These are phyloP conservation scores for Osmanthus fragrans DNA, from an alignment of 257 asterid species.

Conservation along the genomic window DNA sequence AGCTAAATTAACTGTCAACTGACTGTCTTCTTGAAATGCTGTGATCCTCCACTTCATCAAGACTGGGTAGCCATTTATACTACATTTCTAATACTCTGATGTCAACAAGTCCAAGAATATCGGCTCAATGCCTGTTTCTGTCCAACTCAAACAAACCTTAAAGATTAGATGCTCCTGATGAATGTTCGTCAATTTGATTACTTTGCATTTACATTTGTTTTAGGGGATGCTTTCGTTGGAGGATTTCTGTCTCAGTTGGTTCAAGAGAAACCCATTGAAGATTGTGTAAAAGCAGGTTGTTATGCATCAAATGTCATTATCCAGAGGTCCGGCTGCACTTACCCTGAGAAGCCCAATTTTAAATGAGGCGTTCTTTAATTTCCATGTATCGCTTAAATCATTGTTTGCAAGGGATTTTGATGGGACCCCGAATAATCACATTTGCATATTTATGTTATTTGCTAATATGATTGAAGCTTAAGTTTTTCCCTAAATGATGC, in stretches of 20 bases:
- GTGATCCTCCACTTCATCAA: background rate
- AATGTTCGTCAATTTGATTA: too few species aligned
- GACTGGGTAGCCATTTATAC: background rate
- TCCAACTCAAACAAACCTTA: background rate
- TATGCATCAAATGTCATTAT: constrained; percentile 83
- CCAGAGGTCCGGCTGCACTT: constrained; percentile 87
- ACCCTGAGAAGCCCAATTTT: constrained; percentile 82
- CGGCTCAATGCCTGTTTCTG: too few species aligned
- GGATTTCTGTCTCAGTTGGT: constrained; percentile 81
- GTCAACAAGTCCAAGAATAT: too few species aligned
- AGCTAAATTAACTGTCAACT: background rate
- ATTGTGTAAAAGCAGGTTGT: constrained; percentile 68
- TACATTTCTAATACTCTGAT: background rate
- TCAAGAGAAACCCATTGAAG: constrained; percentile 60
- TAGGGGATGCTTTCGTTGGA: constrained; percentile 88
- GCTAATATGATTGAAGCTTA: too few species aligned
- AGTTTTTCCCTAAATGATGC: too few species aligned
- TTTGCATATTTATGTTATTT: too few species aligned
- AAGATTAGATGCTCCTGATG: too few species aligned
- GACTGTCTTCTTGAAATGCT: background rate
- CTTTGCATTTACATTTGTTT: background rate
- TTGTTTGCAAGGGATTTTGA: constrained; percentile 7
- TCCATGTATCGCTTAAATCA: background rate
- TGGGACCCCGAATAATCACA: too few species aligned
- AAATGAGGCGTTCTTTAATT: constrained; percentile 32